Base-by-base conservation (phyloP, 768 basidiomycete species). In the Boletus tylopilopsis region DNA sequence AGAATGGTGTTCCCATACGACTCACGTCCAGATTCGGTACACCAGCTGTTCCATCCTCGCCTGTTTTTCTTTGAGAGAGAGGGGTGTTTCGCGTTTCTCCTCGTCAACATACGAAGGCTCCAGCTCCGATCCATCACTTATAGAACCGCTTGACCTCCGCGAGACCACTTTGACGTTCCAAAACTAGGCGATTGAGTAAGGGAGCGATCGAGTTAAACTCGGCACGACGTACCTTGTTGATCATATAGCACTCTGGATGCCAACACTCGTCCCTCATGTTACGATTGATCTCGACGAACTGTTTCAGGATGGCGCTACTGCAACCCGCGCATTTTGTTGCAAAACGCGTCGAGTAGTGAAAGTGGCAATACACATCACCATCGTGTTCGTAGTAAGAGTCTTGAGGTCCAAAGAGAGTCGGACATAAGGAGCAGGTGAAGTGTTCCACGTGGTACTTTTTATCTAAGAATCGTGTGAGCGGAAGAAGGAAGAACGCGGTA, bases 241-340 rank as follows among this genome's bases (percentile, higher is more conserved):
- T 97, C 95, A 97, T 97, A 70, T 98, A 97, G 68, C 96, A 99
- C 69, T 99, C 96, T 47, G 96, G 96, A 77, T 99, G 96, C 95
- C 96, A 99, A 64, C 95, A 98, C 73, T 99, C 96, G 71, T 99
- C 94, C 57, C 86, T 79, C 80, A 90, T 91, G 71, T 98, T 98
- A 52, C 96, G 82, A 64, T 99, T 98, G 71, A 99, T 97, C 73
- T 99, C 96, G 53, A 99, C 96, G 63, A 97, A 99, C 69, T 99
- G 96, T 73, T 99, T 99, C 58, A 99, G 73, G 54, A 99, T 99
- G 16, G 96, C 96, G 51, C 87, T 96, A 59, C 84, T 90, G 71
- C 96, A 99, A 6, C 96, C 96, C 0, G 93, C 94, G 65, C 96
- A 99, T 68, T 98, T 98, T 41, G 94, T 95, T 1, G 96, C 96